Conservation (phyloP, 495 filamentous ascomycete species). For the Neurospora sp. region DNA sequence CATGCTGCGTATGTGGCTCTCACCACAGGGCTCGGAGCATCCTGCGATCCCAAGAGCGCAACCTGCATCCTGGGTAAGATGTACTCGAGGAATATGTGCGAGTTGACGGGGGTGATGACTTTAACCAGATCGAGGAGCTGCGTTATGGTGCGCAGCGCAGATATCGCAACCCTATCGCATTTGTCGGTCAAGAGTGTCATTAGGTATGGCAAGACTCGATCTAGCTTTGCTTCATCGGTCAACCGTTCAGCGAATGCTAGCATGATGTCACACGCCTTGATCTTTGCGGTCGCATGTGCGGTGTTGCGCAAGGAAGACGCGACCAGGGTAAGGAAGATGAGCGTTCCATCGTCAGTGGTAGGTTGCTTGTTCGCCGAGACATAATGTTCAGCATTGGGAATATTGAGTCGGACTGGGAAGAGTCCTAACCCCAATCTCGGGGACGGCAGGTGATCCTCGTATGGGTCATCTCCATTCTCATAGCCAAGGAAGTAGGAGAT, state of each 20-base stretch:
- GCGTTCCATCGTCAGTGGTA: conserved; percentile 72
- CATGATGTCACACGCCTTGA: conserved; percentile 87
- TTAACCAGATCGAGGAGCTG: conserved; percentile 81
- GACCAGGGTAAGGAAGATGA: conserved; percentile 83
- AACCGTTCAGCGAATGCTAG: conserved; percentile 84
- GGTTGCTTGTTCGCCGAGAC: conserved; percentile 34
- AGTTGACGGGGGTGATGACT: conserved; percentile 86
- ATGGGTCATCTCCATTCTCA: conserved; percentile 32
- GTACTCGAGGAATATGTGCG: conserved; percentile 91
- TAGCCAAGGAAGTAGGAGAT: conserved; percentile 88
- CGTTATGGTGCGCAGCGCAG: conserved; percentile 74
- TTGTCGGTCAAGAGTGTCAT: conserved; percentile 72
- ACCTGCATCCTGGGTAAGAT: conserved; percentile 74
- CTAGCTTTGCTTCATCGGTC: conserved; percentile 93
- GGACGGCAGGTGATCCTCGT: conserved; percentile 20
- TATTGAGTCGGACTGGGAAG: conserved; percentile 74
- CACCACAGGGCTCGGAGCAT: conserved; percentile 55
- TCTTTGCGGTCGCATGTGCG: conserved; percentile 70
- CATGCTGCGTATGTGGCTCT: conserved; percentile 88
- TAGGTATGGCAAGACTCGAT: conserved; percentile 85
- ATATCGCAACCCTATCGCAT: conserved; percentile 69
- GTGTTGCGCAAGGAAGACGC: conserved; percentile 84
- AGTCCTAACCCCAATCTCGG: conserved; percentile 39
- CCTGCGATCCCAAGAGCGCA: conserved; percentile 49
- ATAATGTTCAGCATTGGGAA: conserved; percentile 71